A percentile compares a stretch with the other conserved stretches of the same genome.
Evolutionary conservation across 1,284 basidiomycete genomes (phyloP).

Genomic region (Termitomyces sp.): DNA sequence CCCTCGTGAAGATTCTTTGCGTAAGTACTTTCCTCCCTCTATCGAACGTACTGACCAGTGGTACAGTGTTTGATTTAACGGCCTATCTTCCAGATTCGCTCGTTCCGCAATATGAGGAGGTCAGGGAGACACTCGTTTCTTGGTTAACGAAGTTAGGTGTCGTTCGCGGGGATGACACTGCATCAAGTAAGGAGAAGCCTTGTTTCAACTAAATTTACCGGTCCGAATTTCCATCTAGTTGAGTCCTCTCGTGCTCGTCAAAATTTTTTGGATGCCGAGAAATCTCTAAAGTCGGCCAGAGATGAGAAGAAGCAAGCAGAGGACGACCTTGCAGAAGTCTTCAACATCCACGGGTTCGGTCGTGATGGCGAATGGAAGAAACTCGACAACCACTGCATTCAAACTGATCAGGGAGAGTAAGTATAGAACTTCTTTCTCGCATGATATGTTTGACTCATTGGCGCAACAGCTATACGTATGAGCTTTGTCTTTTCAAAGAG

Average conservation of each 20-base stretch:
- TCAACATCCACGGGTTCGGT: slow-evolving; percentile 68
- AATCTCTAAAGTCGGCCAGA: slow-evolving; percentile 38
- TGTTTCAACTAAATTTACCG: neutral
- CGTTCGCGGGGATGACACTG: slow-evolving; percentile 31
- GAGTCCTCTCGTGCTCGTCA: slow-evolving; percentile 62
- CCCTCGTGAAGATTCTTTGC: slow-evolving; percentile 41
- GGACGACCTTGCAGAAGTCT: slow-evolving; percentile 57
- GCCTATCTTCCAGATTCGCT: slow-evolving; percentile 86
- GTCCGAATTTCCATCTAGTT: slow-evolving; percentile 13
- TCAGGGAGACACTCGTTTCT: slow-evolving; percentile 61
- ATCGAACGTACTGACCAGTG: slow-evolving; percentile 10
- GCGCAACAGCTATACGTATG: slow-evolving; percentile 82
- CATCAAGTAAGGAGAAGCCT: slow-evolving; percentile 37
- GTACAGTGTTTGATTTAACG: slow-evolving; percentile 73
- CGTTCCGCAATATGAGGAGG: slow-evolving; percentile 69
- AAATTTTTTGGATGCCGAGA: slow-evolving; percentile 58
- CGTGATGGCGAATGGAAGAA: slow-evolving; percentile 93
- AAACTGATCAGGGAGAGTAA: slow-evolving; percentile 84
- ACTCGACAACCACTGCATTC: slow-evolving; percentile 78
- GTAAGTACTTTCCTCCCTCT: slow-evolving; percentile 38
- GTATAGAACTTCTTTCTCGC: slow-evolving; percentile 21
- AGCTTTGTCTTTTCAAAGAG: slow-evolving; percentile 90
- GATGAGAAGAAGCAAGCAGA: slow-evolving; percentile 46
- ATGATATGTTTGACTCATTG: neutral
- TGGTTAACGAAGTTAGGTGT: slow-evolving; percentile 70